Evolutionary conservation across 2,329 filamentous ascomycete species (phyloP).

Genomic region (Hypoxylon sp.): DNA sequence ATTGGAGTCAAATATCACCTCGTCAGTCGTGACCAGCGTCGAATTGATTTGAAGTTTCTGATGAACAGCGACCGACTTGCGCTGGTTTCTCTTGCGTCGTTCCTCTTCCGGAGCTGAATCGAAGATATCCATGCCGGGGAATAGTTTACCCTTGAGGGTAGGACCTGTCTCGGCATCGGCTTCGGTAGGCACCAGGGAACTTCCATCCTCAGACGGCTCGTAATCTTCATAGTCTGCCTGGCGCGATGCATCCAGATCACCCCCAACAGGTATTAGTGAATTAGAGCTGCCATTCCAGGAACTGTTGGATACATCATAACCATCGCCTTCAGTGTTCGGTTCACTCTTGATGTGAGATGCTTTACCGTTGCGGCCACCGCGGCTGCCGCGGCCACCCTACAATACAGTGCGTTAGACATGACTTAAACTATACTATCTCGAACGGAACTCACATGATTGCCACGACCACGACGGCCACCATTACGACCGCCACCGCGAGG

Average conservation of each 20-base stretch:
- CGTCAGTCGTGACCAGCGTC: constrained; percentile 70
- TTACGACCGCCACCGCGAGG: constrained; percentile 27
- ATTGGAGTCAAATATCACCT: constrained; percentile 70
- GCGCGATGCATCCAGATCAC: constrained; percentile 3
- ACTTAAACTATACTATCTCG: background rate
- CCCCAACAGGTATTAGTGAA: constrained; percentile 14
- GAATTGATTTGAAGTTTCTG: constrained; percentile 74
- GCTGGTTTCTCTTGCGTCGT: constrained; percentile 80
- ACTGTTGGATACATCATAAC: constrained; percentile 18
- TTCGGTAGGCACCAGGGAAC: constrained; percentile 45
- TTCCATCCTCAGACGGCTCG: constrained; percentile 49
- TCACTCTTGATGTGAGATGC: constrained; percentile 39
- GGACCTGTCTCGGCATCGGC: constrained; percentile 32
- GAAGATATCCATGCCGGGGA: constrained; percentile 84
- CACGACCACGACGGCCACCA: constrained; percentile 36
- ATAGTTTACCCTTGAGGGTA: constrained; percentile 75
- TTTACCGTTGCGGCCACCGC: constrained; percentile 13
- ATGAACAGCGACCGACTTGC: constrained; percentile 79
- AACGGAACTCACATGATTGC: constrained; percentile 38
- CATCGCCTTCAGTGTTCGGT: constrained; percentile 33
- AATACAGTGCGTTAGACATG: constrained; percentile 15
- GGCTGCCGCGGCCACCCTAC: constrained; percentile 21
- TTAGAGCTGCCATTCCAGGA: constrained; percentile 13
- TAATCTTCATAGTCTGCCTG: constrained; percentile 36
- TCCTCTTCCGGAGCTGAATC: constrained; percentile 80